phyloP scores from a whole-genome alignment of 2,329 filamentous ascomycete species.

The Beauveria sp. region DNA sequence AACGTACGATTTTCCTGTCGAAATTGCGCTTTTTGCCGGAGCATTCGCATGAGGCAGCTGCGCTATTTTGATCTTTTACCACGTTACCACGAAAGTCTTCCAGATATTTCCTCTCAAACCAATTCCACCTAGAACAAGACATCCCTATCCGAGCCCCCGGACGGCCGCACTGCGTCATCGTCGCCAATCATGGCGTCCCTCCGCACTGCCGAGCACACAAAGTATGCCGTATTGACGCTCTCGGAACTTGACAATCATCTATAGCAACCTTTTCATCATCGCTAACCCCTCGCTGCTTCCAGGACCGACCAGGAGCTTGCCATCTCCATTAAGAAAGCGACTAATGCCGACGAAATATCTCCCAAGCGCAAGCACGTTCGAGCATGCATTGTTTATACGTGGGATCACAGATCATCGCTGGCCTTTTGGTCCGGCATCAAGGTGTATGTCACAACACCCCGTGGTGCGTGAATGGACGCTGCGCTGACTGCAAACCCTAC shows the following conservation, averaged over 20 bases:
- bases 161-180: slow-evolving; percentile 4
- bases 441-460: slow-evolving; percentile 56
- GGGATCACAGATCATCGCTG: slow-evolving; percentile 93
- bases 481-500: neutral
- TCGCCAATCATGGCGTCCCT: slow-evolving; percentile 10
- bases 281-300: neutral
- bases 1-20: neutral
- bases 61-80: neutral
- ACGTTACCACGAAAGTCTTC: neutral
- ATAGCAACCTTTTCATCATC: no score
- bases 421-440: slow-evolving; percentile 99
- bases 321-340: slow-evolving; percentile 64
- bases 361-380: slow-evolving; percentile 89
- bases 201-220: slow-evolving; percentile 12
- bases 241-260: neutral
- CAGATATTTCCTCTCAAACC: neutral
- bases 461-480: neutral
- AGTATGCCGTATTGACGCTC: neutral
- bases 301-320: slow-evolving; percentile 63
- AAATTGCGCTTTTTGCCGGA: neutral
- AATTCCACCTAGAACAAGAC: neutral
- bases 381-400: slow-evolving; percentile 96
- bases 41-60: neutral
- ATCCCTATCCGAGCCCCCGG: slow-evolving; percentile 9
- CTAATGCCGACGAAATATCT: slow-evolving; percentile 59